Conservation (phyloP, 2,329 filamentous ascomycete species). For the Grosmannia penicillata region DNA sequence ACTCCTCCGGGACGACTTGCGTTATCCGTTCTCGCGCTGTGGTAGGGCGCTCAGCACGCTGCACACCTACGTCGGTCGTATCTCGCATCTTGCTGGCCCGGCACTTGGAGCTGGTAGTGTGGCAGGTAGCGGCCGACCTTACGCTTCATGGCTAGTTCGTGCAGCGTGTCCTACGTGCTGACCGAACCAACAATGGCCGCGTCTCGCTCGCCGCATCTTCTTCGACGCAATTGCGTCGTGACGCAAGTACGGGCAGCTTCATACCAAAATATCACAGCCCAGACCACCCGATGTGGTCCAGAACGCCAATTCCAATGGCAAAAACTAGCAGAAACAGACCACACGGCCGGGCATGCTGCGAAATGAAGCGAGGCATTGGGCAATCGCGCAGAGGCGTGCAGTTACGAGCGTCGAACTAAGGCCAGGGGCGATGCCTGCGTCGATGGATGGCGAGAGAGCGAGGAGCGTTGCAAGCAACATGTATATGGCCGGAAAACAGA, state of each 20-base stretch:
- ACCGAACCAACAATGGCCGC: slow-evolving; percentile 1
- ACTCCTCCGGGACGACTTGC: too few species aligned
- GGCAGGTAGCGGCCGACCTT: not conserved
- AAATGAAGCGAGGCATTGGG: not conserved
- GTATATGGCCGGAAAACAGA: not conserved
- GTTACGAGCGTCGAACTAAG: not conserved
- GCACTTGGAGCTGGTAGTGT: not conserved
- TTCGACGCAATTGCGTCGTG: slow-evolving; percentile 8
- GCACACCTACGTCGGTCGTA: not conserved
- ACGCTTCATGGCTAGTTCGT: not conserved
- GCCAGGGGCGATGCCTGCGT: too few species aligned
- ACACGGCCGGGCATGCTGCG: too few species aligned
- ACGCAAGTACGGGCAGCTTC: slow-evolving; percentile 5
- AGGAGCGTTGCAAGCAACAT: too few species aligned
- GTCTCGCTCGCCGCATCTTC: slow-evolving; percentile 1
- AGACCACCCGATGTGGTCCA: not conserved
- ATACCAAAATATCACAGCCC: slow-evolving; percentile 1
- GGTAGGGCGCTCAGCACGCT: too few species aligned
- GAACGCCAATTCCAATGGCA: not conserved
- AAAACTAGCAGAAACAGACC: not conserved
- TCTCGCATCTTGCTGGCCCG: not conserved
- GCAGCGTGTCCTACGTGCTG: not conserved
- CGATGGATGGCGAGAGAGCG: too few species aligned
- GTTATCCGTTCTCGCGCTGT: too few species aligned
- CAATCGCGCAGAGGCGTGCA: not conserved